A percentile compares a stretch with the other conserved stretches of the same genome.
Conservation (phyloP, 2,329 filamentous ascomycete species). For the Hyphodiscus sp. region DNA sequence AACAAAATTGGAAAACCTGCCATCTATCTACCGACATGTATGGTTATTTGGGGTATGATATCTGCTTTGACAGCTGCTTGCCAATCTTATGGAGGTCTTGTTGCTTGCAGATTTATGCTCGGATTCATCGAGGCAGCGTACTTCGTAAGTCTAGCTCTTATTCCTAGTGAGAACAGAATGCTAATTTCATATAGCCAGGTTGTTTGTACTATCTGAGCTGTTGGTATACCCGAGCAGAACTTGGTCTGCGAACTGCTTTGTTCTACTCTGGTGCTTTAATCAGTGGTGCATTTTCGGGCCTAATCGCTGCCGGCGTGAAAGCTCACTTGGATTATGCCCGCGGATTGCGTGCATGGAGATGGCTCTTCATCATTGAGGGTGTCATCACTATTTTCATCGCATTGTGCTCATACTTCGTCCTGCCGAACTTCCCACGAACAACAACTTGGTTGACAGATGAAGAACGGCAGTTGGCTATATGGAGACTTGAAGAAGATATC, state of each 20-base stretch:
- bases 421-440: slow-evolving; percentile 62
- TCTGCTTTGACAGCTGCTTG: slow-evolving; percentile 43
- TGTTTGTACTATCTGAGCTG: slow-evolving; percentile 56
- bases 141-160: slow-evolving; percentile 34
- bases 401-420: slow-evolving; percentile 44
- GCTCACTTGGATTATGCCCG: slow-evolving; percentile 52
- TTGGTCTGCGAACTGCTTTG: slow-evolving; percentile 58
- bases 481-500: slow-evolving; percentile 55
- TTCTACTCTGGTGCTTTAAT: slow-evolving; percentile 64
- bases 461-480: slow-evolving; percentile 50
- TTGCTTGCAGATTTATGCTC: slow-evolving; percentile 42
- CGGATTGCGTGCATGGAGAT: slow-evolving; percentile 57
- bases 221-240: slow-evolving; percentile 66
- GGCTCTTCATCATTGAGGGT: slow-evolving; percentile 67
- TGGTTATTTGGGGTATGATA: slow-evolving; percentile 44
- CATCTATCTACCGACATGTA: slow-evolving; percentile 43
- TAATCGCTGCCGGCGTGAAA: slow-evolving; percentile 59
- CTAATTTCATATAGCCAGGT: slow-evolving; percentile 37
- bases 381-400: slow-evolving; percentile 57
- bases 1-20: slow-evolving; percentile 43
- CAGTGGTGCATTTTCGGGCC: slow-evolving; percentile 64
- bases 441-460: slow-evolving; percentile 51
- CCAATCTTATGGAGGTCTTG: slow-evolving; percentile 39
- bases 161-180: neutral
- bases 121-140: slow-evolving; percentile 50